Evolutionary conservation across 169 alveolate species (phyloP).

Genomic region (Plasmodium coatneyi): DNA sequence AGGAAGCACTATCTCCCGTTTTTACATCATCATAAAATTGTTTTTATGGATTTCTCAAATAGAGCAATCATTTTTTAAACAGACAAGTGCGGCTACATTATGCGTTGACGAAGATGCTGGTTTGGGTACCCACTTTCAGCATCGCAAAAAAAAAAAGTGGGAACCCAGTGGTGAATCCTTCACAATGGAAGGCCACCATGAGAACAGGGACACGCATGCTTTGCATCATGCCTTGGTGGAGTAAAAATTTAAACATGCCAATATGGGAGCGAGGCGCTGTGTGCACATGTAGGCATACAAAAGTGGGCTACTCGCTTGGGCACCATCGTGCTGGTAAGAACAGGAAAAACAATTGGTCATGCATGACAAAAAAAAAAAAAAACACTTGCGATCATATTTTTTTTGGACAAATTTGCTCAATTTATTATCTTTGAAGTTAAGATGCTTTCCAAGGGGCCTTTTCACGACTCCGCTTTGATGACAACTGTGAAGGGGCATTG

Average conservation of each 20-base stretch:
- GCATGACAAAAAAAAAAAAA: slow-evolving; percentile 6
- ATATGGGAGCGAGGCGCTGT: not conserved
- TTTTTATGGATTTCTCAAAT: not conserved
- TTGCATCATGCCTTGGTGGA: not conserved
- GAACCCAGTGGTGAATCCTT: not conserved
- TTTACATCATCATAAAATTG: not conserved
- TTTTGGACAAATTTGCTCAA: not conserved
- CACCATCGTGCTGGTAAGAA: not conserved
- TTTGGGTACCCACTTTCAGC: not conserved
- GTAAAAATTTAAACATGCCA: not conserved
- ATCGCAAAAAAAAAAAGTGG: not conserved
- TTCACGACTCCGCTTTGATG: slow-evolving; percentile 52
- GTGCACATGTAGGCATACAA: not conserved
- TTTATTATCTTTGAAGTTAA: not conserved
- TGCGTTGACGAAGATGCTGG: not conserved
- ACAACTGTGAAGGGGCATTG: slow-evolving; percentile 13
- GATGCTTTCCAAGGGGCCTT: not conserved
- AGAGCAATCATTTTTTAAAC: not conserved
- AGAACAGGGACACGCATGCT: not conserved
- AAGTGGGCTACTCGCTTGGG: not conserved
- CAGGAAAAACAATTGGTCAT: not conserved
- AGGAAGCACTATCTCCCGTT: not conserved
- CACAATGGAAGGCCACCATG: not conserved
- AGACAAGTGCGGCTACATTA: not conserved
- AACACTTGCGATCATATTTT: not conserved